phyloP scores from a whole-genome alignment of 2,329 filamentous ascomycete genomes.

The Xylariaceae sp. region DNA sequence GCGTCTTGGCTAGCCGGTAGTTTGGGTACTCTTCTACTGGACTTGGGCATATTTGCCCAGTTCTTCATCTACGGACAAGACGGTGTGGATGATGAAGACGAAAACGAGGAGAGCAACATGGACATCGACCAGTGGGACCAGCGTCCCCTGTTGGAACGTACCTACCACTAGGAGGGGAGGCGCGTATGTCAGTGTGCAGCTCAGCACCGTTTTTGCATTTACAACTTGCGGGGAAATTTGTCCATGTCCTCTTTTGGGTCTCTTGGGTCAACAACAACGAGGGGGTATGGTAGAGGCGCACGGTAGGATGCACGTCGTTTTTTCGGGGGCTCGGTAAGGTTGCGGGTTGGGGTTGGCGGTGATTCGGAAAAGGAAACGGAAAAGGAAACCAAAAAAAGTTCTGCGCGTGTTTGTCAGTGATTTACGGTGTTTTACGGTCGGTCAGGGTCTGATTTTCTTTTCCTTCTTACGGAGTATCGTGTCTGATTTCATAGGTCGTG shows the following conservation, averaged over 20 bases:
- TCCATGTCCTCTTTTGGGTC: background rate
- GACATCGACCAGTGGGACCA: conserved; percentile 28
- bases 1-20: conserved; percentile 87
- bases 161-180: conserved; percentile 9
- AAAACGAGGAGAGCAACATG: conserved; percentile 22
- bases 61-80: conserved; percentile 75
- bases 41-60: conserved; percentile 82
- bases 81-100: conserved; percentile 29
- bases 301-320: background rate
- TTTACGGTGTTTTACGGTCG: no score
- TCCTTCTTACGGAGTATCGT: no score
- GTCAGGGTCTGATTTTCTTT: no score
- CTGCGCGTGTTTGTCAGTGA: background rate
- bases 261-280: background rate
- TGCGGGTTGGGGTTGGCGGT: no score
- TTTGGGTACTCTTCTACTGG: conserved; percentile 77
- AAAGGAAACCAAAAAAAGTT: background rate
- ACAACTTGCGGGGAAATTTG: background rate
- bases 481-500: no score
- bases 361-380: no score
- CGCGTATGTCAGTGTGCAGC: background rate
- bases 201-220: conserved; percentile 1
- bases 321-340: background rate
- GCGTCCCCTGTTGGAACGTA: conserved; percentile 30
- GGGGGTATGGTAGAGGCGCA: background rate